A percentile compares a stretch with the other conserved stretches of the same genome.
phyloP scores from a whole-genome alignment of 768 basidiomycete genomes.

The Lactarius akahatsu region DNA sequence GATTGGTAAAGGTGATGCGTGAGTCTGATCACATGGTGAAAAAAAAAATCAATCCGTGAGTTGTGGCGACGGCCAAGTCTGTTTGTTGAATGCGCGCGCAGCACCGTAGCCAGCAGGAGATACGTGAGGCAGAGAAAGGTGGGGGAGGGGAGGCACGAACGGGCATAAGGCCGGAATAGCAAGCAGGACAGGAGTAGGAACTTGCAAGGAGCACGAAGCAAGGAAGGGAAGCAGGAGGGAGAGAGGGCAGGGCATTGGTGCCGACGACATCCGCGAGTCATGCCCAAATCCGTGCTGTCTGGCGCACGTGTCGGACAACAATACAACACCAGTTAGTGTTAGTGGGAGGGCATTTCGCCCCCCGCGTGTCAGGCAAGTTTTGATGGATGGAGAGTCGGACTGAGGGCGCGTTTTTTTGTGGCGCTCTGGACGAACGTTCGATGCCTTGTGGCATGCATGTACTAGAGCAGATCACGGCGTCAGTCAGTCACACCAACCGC shows the following conservation, averaged over 20 bases:
- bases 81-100: conserved; percentile 5
- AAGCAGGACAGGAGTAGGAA: neutral
- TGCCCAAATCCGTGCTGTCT: conserved; percentile 9
- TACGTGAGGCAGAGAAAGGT: conserved; percentile 17
- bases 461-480: neutral
- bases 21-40: neutral
- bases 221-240: neutral
- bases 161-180: conserved; percentile 13
- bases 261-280: conserved; percentile 3
- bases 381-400: neutral
- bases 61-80: neutral
- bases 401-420: neutral
- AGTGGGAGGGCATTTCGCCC: neutral
- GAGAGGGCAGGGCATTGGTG: neutral
- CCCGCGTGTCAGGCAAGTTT: neutral
- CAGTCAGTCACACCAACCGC: neutral
- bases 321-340: neutral
- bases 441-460: neutral
- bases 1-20: too few species aligned
- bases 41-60: neutral
- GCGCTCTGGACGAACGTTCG: neutral
- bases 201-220: neutral
- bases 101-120: conserved; percentile 21
- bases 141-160: conserved; percentile 8
- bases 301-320: neutral